phyloP scores from a whole-genome alignment of 2,329 filamentous ascomycete genomes.

The Tolypocladium ophioglossoides region DNA sequence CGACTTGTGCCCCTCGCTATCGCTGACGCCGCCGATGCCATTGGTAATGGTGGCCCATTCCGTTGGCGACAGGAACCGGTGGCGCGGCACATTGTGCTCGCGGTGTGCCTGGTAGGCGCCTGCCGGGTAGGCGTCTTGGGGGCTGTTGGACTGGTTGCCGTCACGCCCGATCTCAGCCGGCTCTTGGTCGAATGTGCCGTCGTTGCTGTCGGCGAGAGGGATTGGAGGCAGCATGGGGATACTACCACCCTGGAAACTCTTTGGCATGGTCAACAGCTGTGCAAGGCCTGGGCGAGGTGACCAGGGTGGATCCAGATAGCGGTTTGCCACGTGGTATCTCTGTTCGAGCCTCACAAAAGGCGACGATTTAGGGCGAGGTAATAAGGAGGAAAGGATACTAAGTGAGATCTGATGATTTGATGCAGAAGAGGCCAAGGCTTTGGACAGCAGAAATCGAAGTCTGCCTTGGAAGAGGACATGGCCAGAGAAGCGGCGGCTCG shows the following conservation, averaged over 20 bases:
- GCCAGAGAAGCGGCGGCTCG: not conserved
- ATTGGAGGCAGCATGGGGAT: constrained; percentile 6
- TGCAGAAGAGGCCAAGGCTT: not conserved
- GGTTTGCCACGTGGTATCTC: not conserved
- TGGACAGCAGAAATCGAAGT: not conserved
- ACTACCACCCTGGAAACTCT: constrained; percentile 1
- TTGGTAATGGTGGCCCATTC: constrained; percentile 38
- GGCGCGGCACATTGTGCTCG: constrained; percentile 9
- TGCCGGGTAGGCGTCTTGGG: not conserved
- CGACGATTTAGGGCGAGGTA: not conserved
- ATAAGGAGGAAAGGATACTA: not conserved
- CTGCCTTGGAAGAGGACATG: not conserved
- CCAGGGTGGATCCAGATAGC: not conserved
- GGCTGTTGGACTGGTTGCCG: not conserved
- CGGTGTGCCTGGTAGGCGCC: constrained; percentile 4
- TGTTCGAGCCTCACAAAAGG: not conserved
- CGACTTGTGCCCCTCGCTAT: constrained; percentile 31
- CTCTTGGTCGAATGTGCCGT: not conserved
- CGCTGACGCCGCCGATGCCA: constrained; percentile 34
- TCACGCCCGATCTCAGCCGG: not conserved
- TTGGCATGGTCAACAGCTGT: constrained; percentile 4
- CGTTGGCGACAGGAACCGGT: constrained; percentile 29
- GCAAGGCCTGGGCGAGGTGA: not conserved
- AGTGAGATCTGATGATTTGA: not conserved
- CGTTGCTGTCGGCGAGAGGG: not conserved